These are phyloP conservation scores for Phaeosphaeria sp. DNA, from an alignment of 2,329 filamentous ascomycete species.

Conservation along the genomic window DNA sequence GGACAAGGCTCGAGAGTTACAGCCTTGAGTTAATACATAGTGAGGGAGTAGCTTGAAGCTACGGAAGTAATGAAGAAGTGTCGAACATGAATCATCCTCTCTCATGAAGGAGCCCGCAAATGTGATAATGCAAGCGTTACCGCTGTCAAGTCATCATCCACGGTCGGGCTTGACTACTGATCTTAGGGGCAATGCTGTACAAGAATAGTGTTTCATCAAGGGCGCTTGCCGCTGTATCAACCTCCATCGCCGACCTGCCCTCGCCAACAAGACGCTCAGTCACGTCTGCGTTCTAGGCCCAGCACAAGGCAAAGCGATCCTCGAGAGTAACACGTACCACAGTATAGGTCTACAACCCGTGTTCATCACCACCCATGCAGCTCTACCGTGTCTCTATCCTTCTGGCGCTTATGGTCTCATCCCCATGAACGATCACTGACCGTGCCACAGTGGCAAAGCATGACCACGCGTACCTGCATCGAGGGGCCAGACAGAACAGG, in stretches of 20 bases:
- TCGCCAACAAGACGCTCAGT: not conserved
- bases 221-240: not conserved
- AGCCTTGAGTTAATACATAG: slow-evolving; percentile 5
- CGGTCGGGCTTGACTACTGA: not conserved
- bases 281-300: not conserved
- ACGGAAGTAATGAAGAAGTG: slow-evolving; percentile 5
- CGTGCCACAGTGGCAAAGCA: not conserved
- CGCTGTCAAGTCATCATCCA: not conserved
- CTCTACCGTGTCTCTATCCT: too few relatives aligned
- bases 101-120: not conserved
- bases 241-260: not conserved
- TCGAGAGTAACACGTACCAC: not conserved
- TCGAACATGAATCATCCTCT: not conserved
- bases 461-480: slow-evolving; percentile 12
- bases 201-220: not conserved
- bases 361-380: not conserved
- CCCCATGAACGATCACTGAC: not conserved
- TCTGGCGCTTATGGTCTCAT: not conserved
- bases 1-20: not conserved
- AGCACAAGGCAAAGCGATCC: not conserved
- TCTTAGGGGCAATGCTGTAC: not conserved
- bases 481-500: not conserved
- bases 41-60: not conserved
- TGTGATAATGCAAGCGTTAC: not conserved
- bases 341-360: not conserved